Evolutionary conservation across 352 stramenopile species (phyloP).

Genomic region (Pythium pyrilobum): DNA sequence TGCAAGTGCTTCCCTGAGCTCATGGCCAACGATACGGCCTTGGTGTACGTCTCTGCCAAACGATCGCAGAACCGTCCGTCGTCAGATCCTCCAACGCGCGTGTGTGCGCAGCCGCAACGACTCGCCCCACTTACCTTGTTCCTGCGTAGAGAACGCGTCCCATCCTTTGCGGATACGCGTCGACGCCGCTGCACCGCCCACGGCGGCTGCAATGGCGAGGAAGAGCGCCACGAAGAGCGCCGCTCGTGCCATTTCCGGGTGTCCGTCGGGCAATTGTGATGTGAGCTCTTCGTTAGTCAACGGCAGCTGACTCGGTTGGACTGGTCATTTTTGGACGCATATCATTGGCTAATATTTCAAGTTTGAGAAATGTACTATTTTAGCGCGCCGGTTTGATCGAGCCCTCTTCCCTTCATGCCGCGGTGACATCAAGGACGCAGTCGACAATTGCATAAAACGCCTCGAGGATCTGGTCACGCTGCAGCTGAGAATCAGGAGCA

Average conservation of each 20-base stretch:
- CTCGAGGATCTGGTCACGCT: slow-evolving; percentile 44
- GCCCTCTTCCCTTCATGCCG: slow-evolving; percentile 24
- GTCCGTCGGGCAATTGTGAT: neutral
- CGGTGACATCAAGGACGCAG: slow-evolving; percentile 35
- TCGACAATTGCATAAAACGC: slow-evolving; percentile 54
- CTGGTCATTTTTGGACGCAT: slow-evolving; percentile 10
- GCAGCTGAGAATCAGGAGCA: slow-evolving; percentile 1
- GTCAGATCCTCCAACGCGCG: neutral
- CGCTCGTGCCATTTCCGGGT: neutral
- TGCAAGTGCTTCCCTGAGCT: slow-evolving; percentile 24
- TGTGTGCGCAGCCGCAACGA: neutral
- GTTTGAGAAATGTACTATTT: too few species aligned
- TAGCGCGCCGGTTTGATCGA: too few species aligned
- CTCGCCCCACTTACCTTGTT: slow-evolving; percentile 12
- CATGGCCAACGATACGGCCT: slow-evolving; percentile 25
- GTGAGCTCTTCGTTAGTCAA: neutral
- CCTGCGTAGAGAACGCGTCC: slow-evolving; percentile 20
- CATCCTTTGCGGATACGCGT: slow-evolving; percentile 26
- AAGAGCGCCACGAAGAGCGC: slow-evolving; percentile 7
- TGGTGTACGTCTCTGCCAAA: slow-evolving; percentile 20
- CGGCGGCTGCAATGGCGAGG: neutral
- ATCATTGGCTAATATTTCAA: slow-evolving; percentile 11
- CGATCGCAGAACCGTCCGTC: neutral
- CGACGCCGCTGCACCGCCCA: neutral
- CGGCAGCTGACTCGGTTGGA: neutral